phyloP scores from a whole-genome alignment of 257 asterid species.

The Solanum sparsipilum region DNA sequence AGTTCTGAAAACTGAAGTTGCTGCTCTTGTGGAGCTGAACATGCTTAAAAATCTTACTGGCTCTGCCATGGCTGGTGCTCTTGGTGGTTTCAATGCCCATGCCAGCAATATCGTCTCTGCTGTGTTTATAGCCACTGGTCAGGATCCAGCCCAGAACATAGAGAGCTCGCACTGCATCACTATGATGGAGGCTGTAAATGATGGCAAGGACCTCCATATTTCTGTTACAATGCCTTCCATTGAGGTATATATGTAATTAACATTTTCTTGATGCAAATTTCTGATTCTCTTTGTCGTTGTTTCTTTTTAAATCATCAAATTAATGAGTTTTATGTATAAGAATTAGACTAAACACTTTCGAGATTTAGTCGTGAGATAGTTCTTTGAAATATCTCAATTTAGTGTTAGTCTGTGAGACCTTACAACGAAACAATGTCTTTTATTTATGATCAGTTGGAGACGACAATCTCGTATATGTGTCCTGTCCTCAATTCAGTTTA shows the following conservation, averaged over 20 bases:
- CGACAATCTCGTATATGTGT: neutral
- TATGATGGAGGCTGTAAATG: constrained; percentile 41
- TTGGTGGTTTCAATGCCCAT: constrained; percentile 51
- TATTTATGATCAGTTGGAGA: neutral
- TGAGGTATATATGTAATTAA: constrained; percentile 18
- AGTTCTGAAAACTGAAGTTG: constrained; percentile 38
- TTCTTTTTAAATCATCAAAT: neutral
- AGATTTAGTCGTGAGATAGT: neutral
- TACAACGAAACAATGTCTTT: neutral
- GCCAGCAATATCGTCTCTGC: constrained; percentile 45
- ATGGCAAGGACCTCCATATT: constrained; percentile 40
- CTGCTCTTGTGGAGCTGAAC: constrained; percentile 41
- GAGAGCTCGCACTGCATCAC: constrained; percentile 50
- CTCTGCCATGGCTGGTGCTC: constrained; percentile 45
- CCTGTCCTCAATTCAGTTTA: neutral
- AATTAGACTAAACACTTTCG: neutral
- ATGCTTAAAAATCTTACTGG: constrained; percentile 45
- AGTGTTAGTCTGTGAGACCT: neutral
- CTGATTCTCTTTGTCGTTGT: neutral
- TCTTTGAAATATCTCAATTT: neutral
- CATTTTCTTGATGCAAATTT: neutral
- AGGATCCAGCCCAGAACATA: constrained; percentile 47
- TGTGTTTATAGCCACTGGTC: constrained; percentile 39
- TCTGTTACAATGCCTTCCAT: constrained; percentile 52
- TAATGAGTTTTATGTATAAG: neutral